Percentiles rank a stretch among this genome's conserved stretches.
Conservation (phyloP, 345 rosid genomes). For the Schrenkiella parvula region DNA sequence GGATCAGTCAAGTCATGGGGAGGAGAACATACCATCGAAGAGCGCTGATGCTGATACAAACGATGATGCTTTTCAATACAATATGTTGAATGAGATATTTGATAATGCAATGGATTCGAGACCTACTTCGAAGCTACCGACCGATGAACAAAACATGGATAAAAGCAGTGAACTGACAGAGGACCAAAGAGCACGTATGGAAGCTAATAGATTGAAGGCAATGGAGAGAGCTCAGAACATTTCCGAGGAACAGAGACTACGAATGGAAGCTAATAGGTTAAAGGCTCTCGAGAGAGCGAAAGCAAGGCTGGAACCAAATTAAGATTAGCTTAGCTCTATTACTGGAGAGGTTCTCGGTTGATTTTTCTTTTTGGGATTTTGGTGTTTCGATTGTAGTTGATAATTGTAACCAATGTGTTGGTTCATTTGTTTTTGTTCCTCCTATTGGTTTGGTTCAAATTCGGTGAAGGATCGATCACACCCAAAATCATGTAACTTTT, state of each 20-base stretch:
- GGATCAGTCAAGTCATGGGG: conserved; percentile 33
- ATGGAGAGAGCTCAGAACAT: conserved; percentile 58
- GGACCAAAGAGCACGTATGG: conserved; percentile 73
- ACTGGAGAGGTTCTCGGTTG: neutral
- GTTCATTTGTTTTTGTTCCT: neutral
- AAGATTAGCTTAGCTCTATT: conserved; percentile 3
- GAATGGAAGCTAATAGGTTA: conserved; percentile 82
- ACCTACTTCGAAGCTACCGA: conserved; percentile 1
- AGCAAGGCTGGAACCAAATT: conserved; percentile 38
- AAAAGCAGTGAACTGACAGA: conserved; percentile 46
- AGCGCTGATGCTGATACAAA: conserved; percentile 11
- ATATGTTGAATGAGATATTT: conserved; percentile 51
- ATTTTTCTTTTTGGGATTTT: neutral
- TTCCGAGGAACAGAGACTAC: conserved; percentile 74
- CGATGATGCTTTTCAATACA: conserved; percentile 40
- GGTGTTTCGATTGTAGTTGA: neutral
- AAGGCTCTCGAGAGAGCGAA: conserved; percentile 85
- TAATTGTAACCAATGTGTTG: neutral
- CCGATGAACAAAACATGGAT: conserved; percentile 23
- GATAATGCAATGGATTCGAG: conserved; percentile 47
- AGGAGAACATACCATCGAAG: conserved; percentile 32
- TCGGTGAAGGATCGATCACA: neutral
- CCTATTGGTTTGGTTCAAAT: neutral
- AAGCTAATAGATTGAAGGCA: conserved; percentile 74
- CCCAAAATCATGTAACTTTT: neutral